Conservation (phyloP, 208 protist species). For the Acanthamoeba lenticulata region DNA sequence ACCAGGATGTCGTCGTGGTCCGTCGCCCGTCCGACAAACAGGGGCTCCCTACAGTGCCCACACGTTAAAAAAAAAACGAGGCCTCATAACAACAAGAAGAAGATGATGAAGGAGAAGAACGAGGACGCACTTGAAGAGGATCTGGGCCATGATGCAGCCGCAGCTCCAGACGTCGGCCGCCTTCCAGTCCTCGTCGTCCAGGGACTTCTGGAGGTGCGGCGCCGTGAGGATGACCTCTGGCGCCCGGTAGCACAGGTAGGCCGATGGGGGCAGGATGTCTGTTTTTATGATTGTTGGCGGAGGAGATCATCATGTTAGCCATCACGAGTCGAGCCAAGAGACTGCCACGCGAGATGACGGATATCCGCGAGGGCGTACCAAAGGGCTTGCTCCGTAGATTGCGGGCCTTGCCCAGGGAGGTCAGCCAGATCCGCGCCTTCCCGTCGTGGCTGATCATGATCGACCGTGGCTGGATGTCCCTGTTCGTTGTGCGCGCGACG, state of each 20-base stretch:
- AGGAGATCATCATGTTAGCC: no score
- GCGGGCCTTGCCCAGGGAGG: constrained; percentile 7
- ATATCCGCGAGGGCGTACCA: not conserved
- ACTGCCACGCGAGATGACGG: no score
- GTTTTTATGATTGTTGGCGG: not conserved
- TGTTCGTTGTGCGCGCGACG: not conserved
- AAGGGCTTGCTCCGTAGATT: constrained; percentile 15
- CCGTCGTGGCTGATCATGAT: constrained; percentile 28
- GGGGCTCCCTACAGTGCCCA: not conserved
- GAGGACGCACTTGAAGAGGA: constrained; percentile 1
- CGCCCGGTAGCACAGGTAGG: constrained; percentile 47
- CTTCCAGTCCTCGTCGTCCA: constrained; percentile 38
- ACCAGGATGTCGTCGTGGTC: constrained; percentile 40
- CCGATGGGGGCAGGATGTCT: constrained; percentile 11
- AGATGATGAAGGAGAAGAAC: not conserved
- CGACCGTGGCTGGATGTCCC: not conserved
- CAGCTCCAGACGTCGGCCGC: constrained; percentile 57
- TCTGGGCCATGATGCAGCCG: constrained; percentile 30
- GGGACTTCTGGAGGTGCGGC: constrained; percentile 1
- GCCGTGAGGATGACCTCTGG: constrained; percentile 55
- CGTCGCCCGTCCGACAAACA: constrained; percentile 20
- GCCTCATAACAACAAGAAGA: not conserved
- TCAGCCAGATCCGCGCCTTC: constrained; percentile 12
- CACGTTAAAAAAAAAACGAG: no score
- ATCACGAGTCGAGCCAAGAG: no score